Evolutionary conservation across 2,329 filamentous ascomycete species (phyloP).

Genomic region (Ophiostoma perfectum): DNA sequence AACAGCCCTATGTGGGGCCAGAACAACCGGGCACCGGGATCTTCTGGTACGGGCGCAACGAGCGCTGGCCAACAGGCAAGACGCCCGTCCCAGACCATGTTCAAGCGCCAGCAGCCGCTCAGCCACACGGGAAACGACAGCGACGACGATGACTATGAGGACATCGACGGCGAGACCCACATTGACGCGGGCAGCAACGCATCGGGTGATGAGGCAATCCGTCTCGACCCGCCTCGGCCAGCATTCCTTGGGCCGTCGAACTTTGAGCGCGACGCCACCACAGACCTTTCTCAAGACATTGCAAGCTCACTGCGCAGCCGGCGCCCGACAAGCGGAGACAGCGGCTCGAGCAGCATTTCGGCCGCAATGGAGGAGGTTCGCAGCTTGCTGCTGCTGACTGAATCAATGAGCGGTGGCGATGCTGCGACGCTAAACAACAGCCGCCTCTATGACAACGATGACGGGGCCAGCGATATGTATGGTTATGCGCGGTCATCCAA

Average conservation of each 20-base stretch:
- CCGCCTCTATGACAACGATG: not conserved
- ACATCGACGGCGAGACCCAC: conserved; percentile 12
- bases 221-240: conserved; percentile 22
- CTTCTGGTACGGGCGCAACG: not conserved
- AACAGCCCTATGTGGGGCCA: conserved; percentile 7
- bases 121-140: conserved; percentile 6
- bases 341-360: conserved; percentile 24
- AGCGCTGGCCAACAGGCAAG: not conserved
- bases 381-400: conserved; percentile 23
- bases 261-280: conserved; percentile 11
- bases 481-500: conserved; percentile 19
- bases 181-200: not conserved
- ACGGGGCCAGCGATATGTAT: not conserved
- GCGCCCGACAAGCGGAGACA: conserved; percentile 15
- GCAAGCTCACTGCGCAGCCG: conserved; percentile 23
- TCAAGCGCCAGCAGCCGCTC: not conserved
- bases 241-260: conserved; percentile 15
- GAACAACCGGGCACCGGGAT: conserved; percentile 1
- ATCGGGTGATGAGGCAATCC: conserved; percentile 18
- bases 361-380: conserved; percentile 27
- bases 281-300: conserved; percentile 23
- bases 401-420: conserved; percentile 12
- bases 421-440: not conserved
- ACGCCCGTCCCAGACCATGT: not conserved
- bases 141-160: conserved; percentile 3